Evolutionary conservation across 495 filamentous ascomycete species (phyloP).

Genomic region (Aspergillus olivimuriae): DNA sequence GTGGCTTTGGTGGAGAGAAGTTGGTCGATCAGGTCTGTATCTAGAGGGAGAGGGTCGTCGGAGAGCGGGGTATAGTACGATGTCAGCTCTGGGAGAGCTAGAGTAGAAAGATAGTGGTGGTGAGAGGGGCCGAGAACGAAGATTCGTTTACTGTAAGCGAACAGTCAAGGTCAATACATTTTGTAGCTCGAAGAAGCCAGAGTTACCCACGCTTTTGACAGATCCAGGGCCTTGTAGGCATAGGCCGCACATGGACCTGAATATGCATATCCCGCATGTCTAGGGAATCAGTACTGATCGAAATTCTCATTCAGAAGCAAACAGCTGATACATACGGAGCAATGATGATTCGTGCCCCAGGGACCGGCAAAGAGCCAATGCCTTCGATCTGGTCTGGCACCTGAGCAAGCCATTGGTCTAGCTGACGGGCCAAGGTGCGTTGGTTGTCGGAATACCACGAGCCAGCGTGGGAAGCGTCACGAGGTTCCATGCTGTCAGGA

Average conservation of each 20-base stretch:
- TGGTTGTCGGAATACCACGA: constrained; percentile 78
- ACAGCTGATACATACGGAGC: constrained; percentile 69
- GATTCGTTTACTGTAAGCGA: constrained; percentile 62
- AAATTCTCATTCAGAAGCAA: neutral
- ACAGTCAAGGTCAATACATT: neutral
- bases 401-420: constrained; percentile 70
- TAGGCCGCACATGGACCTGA: constrained; percentile 91
- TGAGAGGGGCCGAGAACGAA: constrained; percentile 95
- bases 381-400: constrained; percentile 61
- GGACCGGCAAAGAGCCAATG: constrained; percentile 55
- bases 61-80: constrained; percentile 85
- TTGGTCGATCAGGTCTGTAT: constrained; percentile 56
- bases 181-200: neutral
- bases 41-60: constrained; percentile 64
- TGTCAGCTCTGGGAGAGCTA: constrained; percentile 68
- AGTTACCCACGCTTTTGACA: constrained; percentile 61
- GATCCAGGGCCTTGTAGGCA: constrained; percentile 87
- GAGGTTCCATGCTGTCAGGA: constrained; percentile 44
- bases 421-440: constrained; percentile 55
- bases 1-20: constrained; percentile 48
- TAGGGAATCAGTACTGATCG: constrained; percentile 29
- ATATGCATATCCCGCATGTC: constrained; percentile 94
- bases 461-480: constrained; percentile 65
- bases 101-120: constrained; percentile 70
- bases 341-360: constrained; percentile 83